These are phyloP conservation scores for Pichia kudriavzevii DNA, from an alignment of 1,139 yeast species.

Conservation along the genomic window DNA sequence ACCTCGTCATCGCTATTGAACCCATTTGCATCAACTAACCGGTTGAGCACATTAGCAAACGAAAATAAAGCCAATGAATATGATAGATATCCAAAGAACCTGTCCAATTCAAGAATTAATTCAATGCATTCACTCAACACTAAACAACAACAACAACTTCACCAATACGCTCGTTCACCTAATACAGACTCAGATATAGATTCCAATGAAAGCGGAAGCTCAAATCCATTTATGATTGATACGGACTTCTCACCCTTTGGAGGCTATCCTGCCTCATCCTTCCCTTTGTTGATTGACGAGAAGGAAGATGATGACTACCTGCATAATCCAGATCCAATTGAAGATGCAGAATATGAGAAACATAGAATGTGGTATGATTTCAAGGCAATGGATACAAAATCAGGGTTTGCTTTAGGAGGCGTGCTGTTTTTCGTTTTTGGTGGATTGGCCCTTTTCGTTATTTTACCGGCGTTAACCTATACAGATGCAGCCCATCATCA, in stretches of 20 bases:
- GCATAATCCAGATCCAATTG: constrained; percentile 89
- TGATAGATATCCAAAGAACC: constrained; percentile 30
- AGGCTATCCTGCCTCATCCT: constrained; percentile 84
- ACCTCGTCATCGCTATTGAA: constrained; percentile 21
- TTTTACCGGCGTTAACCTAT: constrained; percentile 69
- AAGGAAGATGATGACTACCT: constrained; percentile 87
- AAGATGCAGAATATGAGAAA: constrained; percentile 71
- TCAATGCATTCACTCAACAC: constrained; percentile 29
- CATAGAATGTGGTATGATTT: constrained; percentile 53
- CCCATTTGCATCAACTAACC: constrained; percentile 25
- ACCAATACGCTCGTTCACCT: too few species aligned
- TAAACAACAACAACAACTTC: constrained; percentile 14
- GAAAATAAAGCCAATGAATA: constrained; percentile 19
- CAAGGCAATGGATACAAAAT: constrained; percentile 51
- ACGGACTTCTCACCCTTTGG: constrained; percentile 79
- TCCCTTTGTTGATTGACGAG: constrained; percentile 80
- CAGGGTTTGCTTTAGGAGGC: constrained; percentile 55
- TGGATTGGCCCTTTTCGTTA: constrained; percentile 55
- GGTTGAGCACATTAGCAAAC: constrained; percentile 11
- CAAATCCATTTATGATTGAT: constrained; percentile 28
- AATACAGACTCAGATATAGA: constrained; percentile 14
- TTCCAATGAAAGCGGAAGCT: constrained; percentile 16
- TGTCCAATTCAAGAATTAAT: constrained; percentile 29
- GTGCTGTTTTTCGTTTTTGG: constrained; percentile 49
- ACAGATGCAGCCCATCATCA: constrained; percentile 45